These are phyloP conservation scores for Podospora conica DNA, from an alignment of 495 filamentous ascomycete genomes.

Conservation along the genomic window DNA sequence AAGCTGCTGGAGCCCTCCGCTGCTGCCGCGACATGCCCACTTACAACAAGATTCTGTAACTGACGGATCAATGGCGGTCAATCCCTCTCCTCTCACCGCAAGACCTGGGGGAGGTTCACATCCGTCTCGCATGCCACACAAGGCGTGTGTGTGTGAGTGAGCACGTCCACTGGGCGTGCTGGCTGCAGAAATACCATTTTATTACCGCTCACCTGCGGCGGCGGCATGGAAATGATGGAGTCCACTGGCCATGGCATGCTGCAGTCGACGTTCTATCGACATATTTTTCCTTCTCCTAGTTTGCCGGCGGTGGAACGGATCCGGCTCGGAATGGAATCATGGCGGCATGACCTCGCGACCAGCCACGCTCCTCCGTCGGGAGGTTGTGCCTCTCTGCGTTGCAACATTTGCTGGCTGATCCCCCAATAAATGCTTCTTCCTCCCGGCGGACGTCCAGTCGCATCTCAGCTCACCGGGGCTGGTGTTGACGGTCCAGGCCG, in stretches of 20 bases:
- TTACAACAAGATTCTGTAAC: background rate
- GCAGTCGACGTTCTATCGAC: background rate
- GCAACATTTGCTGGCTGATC: background rate
- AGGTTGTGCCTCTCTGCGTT: background rate
- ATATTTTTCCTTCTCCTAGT: background rate
- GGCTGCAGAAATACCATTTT: background rate
- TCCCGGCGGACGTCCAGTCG: background rate
- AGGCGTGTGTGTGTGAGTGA: background rate
- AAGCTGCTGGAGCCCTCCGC: background rate
- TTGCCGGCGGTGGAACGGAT: background rate
- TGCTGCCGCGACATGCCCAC: background rate
- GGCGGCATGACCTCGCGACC: background rate
- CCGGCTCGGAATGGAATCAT: background rate
- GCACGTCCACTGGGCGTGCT: background rate
- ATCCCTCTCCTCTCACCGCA: background rate
- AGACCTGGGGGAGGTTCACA: background rate
- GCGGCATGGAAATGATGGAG: background rate
- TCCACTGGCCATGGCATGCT: background rate
- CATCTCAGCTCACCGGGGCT: background rate
- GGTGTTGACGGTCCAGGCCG: background rate
- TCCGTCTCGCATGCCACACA: background rate
- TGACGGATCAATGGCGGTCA: background rate
- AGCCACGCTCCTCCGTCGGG: background rate
- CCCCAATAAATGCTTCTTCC: background rate
- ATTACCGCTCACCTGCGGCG: background rate